Evolutionary conservation across 192 early-diverging fungal genomes (phyloP), one percentile per base, ranked within the genome.

Genomic region (Coemansia biformis): DNA sequence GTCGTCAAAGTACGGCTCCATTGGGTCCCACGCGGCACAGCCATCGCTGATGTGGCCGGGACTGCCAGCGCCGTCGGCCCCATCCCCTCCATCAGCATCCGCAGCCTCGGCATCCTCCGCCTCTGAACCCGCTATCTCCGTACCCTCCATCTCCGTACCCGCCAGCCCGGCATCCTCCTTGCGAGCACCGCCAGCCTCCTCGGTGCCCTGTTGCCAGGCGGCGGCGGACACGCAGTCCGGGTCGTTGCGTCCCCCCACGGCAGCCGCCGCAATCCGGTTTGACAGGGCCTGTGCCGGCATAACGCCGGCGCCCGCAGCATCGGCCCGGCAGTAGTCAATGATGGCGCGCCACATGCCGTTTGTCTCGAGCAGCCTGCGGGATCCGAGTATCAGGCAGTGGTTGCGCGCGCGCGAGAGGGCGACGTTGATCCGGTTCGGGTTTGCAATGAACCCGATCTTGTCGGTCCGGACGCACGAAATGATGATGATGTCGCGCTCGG

Each of bases 401-500:
- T 52, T 57, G 29, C 71, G 60, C 0, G 79, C 79, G 12, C 77
- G 67, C 12, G 79, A 78, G 5, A 80, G 51, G 2, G 77, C 77
- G 6, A 80, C 79, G 35, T 80, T 80, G 29, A 80, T 48, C 11
- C 79, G 63, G 29, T 77, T 70, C 9, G 68, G 54, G 9, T 65
- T 70, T n/a, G 66, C 55, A 13, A 69, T 70, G 31, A 80, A 80
- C 5, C 77, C 77, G 14, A 77, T 54, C 22, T 63, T 63, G 3
- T 65, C 62, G 4, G 67, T 72, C 17, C 75, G 57, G 16, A 78
- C 77, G 21, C 65, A 71, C 18, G 76, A 76, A 7, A 80, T 55
- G 21, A 80, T 56, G 32, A 80, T 74, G 2, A 80, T 41, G 8
- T 73, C 65, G 32, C 72, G 76, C 57, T 80, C 79, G 10, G 73